Evolutionary conservation across 2,329 filamentous ascomycete genomes (phyloP).

Genomic region (Emmonsia crescens): DNA sequence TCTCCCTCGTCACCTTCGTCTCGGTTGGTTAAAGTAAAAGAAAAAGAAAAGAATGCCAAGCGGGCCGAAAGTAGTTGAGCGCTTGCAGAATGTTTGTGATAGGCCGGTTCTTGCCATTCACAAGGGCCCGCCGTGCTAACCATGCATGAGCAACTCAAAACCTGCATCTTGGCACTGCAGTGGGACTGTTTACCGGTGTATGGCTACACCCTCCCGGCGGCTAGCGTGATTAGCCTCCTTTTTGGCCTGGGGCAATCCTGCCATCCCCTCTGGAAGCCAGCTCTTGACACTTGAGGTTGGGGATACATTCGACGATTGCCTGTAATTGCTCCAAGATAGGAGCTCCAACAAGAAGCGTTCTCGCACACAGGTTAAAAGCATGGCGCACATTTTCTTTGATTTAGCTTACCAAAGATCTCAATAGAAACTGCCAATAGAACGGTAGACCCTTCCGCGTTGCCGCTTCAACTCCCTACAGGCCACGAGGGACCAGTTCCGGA

Average conservation of each 20-base stretch:
- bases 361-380: neutral
- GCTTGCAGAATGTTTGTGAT: constrained; percentile 4
- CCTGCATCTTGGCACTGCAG: neutral
- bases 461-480: neutral
- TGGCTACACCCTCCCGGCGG: neutral
- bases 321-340: neutral
- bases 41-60: neutral
- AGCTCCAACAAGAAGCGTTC: neutral
- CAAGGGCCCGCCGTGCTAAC: neutral
- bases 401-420: neutral
- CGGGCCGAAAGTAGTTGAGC: neutral
- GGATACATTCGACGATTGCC: neutral
- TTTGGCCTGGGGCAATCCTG: neutral
- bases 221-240: neutral
- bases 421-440: neutral
- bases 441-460: neutral
- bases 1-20: neutral
- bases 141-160: neutral
- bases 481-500: neutral
- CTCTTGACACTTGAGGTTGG: neutral
- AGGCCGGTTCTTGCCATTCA: neutral
- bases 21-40: neutral
- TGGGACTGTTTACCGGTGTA: neutral
- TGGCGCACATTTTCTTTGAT: neutral
- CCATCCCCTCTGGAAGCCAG: neutral